phyloP scores from a whole-genome alignment of 345 rosid species.

The Leavenworthia alabamica region DNA sequence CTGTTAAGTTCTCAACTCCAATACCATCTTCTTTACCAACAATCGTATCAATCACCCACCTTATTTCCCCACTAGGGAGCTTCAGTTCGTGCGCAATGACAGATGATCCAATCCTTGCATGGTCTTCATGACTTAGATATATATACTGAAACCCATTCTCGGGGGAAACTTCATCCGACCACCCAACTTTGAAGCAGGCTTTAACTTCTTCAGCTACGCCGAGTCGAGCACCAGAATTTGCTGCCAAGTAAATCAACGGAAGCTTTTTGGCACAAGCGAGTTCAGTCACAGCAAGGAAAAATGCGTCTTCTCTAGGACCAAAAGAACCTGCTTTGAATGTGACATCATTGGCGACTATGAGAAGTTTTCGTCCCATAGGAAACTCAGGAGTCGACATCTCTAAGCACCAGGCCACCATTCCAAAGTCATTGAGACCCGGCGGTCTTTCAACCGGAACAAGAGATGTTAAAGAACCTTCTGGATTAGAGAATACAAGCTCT shows the following conservation, averaged over 20 bases:
- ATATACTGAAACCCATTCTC: constrained; percentile 92
- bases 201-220: constrained; percentile 98
- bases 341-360: constrained; percentile 83
- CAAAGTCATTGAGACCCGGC: constrained; percentile 79
- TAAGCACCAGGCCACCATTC: constrained; percentile 98
- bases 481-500: constrained; percentile 75
- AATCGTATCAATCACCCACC: constrained; percentile 94
- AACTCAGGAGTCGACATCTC: constrained; percentile 92
- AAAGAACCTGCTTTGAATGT: constrained; percentile 98
- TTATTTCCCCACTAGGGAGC: constrained; percentile 62
- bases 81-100: constrained; percentile 87
- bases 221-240: constrained; percentile 96
- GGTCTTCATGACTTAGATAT: constrained; percentile 75
- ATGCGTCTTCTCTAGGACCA: constrained; percentile 97
- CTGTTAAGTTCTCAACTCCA: constrained; percentile 92
- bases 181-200: constrained; percentile 80
- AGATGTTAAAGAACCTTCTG: constrained; percentile 60
- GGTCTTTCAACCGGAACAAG: constrained; percentile 53
- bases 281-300: constrained; percentile 87
- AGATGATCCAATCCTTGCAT: constrained; percentile 57
- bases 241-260: constrained; percentile 94
- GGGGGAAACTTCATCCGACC: constrained; percentile 83
- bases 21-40: constrained; percentile 95
- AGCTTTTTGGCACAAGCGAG: constrained; percentile 85
- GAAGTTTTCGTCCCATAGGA: constrained; percentile 81